Evolutionary conservation across 78 protist genomes (phyloP).

Genomic region (Pigoraptor vietnamica): DNA sequence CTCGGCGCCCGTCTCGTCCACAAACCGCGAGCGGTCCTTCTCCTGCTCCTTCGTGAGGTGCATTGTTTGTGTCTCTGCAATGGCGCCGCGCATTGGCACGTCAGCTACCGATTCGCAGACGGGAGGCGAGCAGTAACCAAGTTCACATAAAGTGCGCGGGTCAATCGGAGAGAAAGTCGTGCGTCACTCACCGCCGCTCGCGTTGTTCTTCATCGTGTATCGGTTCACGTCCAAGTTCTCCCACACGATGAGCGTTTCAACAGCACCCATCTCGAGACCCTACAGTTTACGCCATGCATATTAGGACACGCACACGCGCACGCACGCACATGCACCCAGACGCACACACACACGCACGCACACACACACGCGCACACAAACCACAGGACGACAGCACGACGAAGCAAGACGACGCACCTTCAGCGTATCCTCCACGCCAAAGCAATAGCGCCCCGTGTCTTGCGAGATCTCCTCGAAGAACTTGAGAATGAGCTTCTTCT

Average conservation of each 20-base stretch:
- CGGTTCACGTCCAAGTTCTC: constrained; percentile 76
- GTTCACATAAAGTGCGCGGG: too few relatives aligned
- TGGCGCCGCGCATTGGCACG: neutral
- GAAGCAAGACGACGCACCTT: neutral
- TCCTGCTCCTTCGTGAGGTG: constrained; percentile 65
- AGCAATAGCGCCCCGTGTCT: constrained; percentile 95
- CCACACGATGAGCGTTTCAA: constrained; percentile 86
- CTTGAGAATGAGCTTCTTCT: constrained; percentile 90
- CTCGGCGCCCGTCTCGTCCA: constrained; percentile 65
- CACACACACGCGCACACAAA: neutral
- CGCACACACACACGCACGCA: too few relatives aligned
- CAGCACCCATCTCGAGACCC: constrained; percentile 94
- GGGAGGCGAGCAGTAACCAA: too few relatives aligned
- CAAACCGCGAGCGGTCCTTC: constrained; percentile 32
- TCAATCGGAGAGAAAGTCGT: too few relatives aligned
- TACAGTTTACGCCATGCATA: too few relatives aligned
- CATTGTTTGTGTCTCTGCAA: neutral
- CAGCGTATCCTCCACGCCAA: constrained; percentile 92
- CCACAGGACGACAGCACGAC: neutral
- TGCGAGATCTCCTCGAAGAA: constrained; percentile 96
- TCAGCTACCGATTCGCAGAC: neutral
- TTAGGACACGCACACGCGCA: too few relatives aligned
- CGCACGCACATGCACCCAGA: too few relatives aligned
- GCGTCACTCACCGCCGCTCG: constrained; percentile 13
- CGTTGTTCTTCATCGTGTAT: constrained; percentile 35